A percentile compares a stretch with the other conserved stretches of the same genome.
Conservation (phyloP, 495 filamentous ascomycete genomes). For the Penicillium atrosanguineum region DNA sequence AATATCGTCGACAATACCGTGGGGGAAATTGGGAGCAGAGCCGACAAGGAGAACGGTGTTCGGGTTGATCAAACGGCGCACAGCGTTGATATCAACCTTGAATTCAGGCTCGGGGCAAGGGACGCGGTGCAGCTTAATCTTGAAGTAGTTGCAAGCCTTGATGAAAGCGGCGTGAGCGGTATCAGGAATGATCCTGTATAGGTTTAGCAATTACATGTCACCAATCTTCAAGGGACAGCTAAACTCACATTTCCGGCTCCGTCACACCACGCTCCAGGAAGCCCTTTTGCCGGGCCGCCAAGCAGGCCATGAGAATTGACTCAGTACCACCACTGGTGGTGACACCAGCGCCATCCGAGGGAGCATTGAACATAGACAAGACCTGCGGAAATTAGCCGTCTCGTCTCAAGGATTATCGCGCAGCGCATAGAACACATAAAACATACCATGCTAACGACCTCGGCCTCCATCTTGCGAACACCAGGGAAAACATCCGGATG, state of each 20-base stretch:
- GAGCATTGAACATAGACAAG: slow-evolving; percentile 86
- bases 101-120: slow-evolving; percentile 80
- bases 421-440: background rate
- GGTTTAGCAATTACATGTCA: slow-evolving; percentile 16
- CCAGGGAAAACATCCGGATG: slow-evolving; percentile 98
- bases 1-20: slow-evolving; percentile 97
- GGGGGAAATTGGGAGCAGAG: slow-evolving; percentile 94
- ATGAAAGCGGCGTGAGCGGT: slow-evolving; percentile 95
- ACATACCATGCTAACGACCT: slow-evolving; percentile 89
- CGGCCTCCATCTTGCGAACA: slow-evolving; percentile 98
- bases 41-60: slow-evolving; percentile 97
- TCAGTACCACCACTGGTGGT: slow-evolving; percentile 94
- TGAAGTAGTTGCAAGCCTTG: slow-evolving; percentile 93
- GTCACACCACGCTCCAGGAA: slow-evolving; percentile 79
- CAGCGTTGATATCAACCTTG: slow-evolving; percentile 73
- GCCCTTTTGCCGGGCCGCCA: slow-evolving; percentile 86
- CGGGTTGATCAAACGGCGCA: slow-evolving; percentile 84
- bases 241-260: slow-evolving; percentile 86
- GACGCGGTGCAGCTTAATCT: slow-evolving; percentile 90
- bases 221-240: background rate
- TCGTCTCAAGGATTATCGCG: background rate
- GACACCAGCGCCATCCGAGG: slow-evolving; percentile 76
- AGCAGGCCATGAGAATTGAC: slow-evolving; percentile 91
- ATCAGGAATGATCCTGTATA: slow-evolving; percentile 80
- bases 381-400: slow-evolving; percentile 42